Conservation (phyloP, 1,284 basidiomycete genomes). For the Moesziomyces globuligerus region DNA sequence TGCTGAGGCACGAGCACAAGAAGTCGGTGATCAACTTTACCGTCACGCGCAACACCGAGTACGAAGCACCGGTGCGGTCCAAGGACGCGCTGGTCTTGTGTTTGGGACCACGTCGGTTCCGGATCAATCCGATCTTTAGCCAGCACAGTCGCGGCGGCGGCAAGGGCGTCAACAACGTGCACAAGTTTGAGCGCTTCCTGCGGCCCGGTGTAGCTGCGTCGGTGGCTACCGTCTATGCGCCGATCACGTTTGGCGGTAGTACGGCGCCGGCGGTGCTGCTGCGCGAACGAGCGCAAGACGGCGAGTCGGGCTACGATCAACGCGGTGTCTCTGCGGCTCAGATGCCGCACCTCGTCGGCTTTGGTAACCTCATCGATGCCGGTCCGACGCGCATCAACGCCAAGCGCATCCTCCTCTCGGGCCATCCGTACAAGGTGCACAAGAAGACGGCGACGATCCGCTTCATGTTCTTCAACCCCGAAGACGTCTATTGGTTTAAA, state of each 20-base stretch:
- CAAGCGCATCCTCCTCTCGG: conserved; percentile 91
- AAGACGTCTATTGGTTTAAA: conserved; percentile 92
- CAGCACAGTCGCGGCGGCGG: conserved; percentile 82
- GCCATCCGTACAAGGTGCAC: conserved; percentile 97
- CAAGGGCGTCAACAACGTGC: conserved; percentile 92
- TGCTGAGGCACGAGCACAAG: conserved; percentile 96
- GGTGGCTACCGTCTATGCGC: conserved; percentile 80
- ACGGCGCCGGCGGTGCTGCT: conserved; percentile 60
- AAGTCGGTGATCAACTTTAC: conserved; percentile 91
- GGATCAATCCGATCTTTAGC: conserved; percentile 87
- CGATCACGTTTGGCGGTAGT: conserved; percentile 82
- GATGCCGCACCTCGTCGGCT: conserved; percentile 80
- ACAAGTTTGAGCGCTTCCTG: conserved; percentile 95
- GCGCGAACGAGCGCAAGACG: conserved; percentile 41
- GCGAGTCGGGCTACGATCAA: conserved; percentile 61
- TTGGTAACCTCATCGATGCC: conserved; percentile 85
- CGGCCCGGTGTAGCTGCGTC: conserved; percentile 78
- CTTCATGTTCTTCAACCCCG: conserved; percentile 98
- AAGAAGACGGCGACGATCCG: conserved; percentile 96
- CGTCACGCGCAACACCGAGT: conserved; percentile 95
- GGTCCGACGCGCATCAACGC: conserved; percentile 85
- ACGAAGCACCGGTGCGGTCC: conserved; percentile 83
- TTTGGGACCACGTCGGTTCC: conserved; percentile 85
- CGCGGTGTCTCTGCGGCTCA: conserved; percentile 60
- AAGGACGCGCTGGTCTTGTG: conserved; percentile 93